Percentiles rank a stretch among this genome's conserved stretches.
Conservation (phyloP, 331 rosid species). For the Cydonia oblonga region DNA sequence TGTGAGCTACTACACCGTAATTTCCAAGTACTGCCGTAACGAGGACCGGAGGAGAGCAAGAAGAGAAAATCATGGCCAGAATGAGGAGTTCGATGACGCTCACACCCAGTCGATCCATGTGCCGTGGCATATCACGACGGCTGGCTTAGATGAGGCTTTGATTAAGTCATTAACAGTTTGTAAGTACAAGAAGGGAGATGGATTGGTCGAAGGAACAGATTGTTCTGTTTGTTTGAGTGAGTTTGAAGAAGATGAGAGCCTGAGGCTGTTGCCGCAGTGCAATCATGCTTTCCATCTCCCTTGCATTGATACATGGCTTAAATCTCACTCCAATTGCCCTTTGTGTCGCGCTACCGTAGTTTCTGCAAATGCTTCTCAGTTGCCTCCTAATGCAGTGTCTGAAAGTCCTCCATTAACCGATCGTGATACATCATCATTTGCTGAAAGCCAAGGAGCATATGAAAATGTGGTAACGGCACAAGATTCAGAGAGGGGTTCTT, state of each 20-base stretch:
- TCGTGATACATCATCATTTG: conserved; percentile 1
- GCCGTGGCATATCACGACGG: conserved; percentile 46
- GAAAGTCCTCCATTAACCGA: conserved; percentile 20
- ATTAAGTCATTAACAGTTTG: conserved; percentile 48
- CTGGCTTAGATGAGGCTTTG: conserved; percentile 62
- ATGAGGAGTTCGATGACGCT: conserved; percentile 28
- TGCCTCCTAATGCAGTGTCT: neutral
- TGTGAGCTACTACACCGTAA: conserved; percentile 51
- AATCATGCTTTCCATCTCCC: conserved; percentile 70
- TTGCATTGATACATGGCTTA: conserved; percentile 78
- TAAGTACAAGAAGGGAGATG: conserved; percentile 54
- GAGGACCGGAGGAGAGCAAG: conserved; percentile 15
- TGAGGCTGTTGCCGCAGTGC: conserved; percentile 65
- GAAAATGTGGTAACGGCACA: conserved; percentile 13
- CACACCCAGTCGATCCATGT: conserved; percentile 43
- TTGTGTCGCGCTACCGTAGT: conserved; percentile 57
- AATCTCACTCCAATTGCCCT: conserved; percentile 73
- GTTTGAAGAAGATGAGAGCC: conserved; percentile 48
- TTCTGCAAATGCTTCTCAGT: neutral
- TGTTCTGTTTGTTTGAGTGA: conserved; percentile 69
- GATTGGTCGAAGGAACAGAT: conserved; percentile 48
- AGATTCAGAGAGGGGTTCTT: conserved; percentile 17
- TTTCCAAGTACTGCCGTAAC: conserved; percentile 63
- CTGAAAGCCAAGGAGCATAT: conserved; percentile 21
- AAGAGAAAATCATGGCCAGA: conserved; percentile 10